These are phyloP conservation scores for Fusarium xyrophilum DNA, from an alignment of 2,329 filamentous ascomycete genomes.

Conservation along the genomic window DNA sequence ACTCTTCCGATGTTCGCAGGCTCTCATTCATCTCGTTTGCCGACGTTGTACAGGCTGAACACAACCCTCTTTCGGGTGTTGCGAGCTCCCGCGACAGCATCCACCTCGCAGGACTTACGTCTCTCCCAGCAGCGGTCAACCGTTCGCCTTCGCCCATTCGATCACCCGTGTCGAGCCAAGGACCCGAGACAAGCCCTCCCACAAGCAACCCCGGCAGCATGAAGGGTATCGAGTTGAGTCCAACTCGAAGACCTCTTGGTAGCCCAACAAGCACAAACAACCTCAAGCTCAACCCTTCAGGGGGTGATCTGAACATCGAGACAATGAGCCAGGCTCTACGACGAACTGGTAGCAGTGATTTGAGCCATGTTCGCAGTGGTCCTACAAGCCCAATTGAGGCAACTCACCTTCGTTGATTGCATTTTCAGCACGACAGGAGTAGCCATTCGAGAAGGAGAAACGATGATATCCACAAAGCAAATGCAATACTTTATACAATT, in stretches of 20 bases:
- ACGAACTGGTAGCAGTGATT: slow-evolving; percentile 83
- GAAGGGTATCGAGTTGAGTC: slow-evolving; percentile 76
- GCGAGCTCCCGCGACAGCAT: slow-evolving; percentile 71
- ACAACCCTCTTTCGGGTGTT: slow-evolving; percentile 62
- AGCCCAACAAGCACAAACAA: slow-evolving; percentile 67
- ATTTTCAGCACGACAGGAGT: background rate
- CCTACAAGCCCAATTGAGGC: slow-evolving; percentile 64
- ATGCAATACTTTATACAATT: slow-evolving; percentile 26
- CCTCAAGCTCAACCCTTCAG: slow-evolving; percentile 49
- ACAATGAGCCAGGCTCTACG: slow-evolving; percentile 91
- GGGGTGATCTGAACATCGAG: slow-evolving; percentile 81
- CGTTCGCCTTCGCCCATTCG: slow-evolving; percentile 82
- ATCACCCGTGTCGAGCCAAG: slow-evolving; percentile 78
- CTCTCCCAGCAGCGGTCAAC: slow-evolving; percentile 61
- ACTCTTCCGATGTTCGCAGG: slow-evolving; percentile 77
- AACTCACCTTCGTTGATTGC: slow-evolving; percentile 41
- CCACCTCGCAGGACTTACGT: slow-evolving; percentile 71
- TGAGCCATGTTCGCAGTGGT: slow-evolving; percentile 64
- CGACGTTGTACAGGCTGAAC: slow-evolving; percentile 88
- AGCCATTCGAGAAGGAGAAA: slow-evolving; percentile 4
- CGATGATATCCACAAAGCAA: slow-evolving; percentile 32
- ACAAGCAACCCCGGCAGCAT: slow-evolving; percentile 78
- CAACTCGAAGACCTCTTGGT: slow-evolving; percentile 63
- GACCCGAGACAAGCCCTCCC: slow-evolving; percentile 72
- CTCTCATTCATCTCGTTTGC: slow-evolving; percentile 97